A percentile compares a stretch with the other conserved stretches of the same genome.
Evolutionary conservation across 352 stramenopile genomes (phyloP).

Genomic region (Phytophthora tubulina): DNA sequence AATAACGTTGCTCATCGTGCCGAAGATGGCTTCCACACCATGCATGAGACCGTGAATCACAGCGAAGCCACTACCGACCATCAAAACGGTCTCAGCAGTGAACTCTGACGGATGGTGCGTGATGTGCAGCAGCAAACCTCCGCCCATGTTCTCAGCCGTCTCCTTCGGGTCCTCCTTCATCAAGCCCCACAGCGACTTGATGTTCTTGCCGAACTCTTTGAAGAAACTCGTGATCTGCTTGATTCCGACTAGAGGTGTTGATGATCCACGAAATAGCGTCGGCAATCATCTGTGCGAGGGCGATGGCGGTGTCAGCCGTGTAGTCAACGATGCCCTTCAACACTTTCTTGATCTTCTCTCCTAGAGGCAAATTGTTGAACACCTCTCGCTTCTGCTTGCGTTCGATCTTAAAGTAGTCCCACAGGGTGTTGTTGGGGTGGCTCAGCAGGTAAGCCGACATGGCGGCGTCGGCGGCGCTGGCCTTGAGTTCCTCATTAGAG

Average conservation of each 20-base stretch:
- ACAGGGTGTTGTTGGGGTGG: slow-evolving; percentile 40
- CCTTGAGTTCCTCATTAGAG: slow-evolving; percentile 31
- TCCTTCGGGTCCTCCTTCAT: slow-evolving; percentile 37
- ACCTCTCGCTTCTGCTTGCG: slow-evolving; percentile 24
- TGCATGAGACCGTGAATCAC: slow-evolving; percentile 35
- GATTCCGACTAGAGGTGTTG: slow-evolving; percentile 31
- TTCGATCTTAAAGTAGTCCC: slow-evolving; percentile 44
- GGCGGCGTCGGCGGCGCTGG: slow-evolving; percentile 31
- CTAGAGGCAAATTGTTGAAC: slow-evolving; percentile 19
- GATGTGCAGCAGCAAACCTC: slow-evolving; percentile 36
- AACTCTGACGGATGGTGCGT: slow-evolving; percentile 39
- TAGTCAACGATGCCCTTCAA: slow-evolving; percentile 26
- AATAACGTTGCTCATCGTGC: slow-evolving; percentile 32
- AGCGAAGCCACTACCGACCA: slow-evolving; percentile 25
- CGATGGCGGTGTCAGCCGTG: slow-evolving; percentile 27
- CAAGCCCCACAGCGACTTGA: slow-evolving; percentile 26
- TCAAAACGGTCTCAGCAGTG: slow-evolving; percentile 33
- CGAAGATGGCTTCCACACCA: slow-evolving; percentile 27
- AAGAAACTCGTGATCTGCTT: slow-evolving; percentile 25
- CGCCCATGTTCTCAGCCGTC: slow-evolving; percentile 35
- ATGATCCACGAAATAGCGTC: slow-evolving; percentile 32
- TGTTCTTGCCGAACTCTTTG: slow-evolving; percentile 28
- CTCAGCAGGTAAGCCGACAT: slow-evolving; percentile 39
- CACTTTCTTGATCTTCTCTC: slow-evolving; percentile 14
- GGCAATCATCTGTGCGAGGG: slow-evolving; percentile 22